Conservation (phyloP, 129 eudicot species). For the Gnaphalium uliginosum region DNA sequence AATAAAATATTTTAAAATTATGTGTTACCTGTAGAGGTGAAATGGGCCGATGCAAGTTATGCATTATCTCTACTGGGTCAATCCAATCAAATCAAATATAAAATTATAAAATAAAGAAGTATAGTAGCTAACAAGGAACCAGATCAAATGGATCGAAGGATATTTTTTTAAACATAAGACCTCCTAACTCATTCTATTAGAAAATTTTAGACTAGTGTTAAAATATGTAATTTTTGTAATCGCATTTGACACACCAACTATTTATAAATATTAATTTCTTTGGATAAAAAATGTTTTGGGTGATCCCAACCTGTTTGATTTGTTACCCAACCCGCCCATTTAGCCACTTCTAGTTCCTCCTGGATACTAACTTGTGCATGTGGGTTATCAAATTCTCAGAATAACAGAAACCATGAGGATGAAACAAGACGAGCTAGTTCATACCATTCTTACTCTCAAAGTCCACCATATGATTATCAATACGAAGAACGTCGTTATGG, state of each 20-base stretch:
- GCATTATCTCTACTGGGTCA: neutral
- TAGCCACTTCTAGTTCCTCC: neutral
- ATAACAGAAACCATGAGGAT: constrained; percentile 53
- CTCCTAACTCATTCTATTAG: neutral
- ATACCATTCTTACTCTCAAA: constrained; percentile 95
- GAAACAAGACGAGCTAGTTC: constrained; percentile 96
- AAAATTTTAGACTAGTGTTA: neutral
- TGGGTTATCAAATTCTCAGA: constrained; percentile 45
- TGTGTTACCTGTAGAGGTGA: neutral
- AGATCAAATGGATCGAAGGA: neutral
- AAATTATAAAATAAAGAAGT: neutral
- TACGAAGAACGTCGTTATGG: constrained; percentile 94
- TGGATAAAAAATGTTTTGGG: neutral
- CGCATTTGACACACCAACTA: neutral
- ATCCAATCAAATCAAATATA: neutral
- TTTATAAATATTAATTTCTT: neutral
- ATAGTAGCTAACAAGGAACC: neutral
- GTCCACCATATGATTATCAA: constrained; percentile 98
- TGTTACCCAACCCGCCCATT: neutral
- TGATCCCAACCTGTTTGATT: neutral
- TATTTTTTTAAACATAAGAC: neutral
- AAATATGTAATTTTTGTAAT: neutral
- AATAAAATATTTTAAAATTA: neutral
- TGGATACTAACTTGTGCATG: constrained; percentile 19
- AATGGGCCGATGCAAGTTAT: neutral